These are phyloP conservation scores for Alternaria sp. DNA, from an alignment of 2,329 filamentous ascomycete species.

Conservation along the genomic window DNA sequence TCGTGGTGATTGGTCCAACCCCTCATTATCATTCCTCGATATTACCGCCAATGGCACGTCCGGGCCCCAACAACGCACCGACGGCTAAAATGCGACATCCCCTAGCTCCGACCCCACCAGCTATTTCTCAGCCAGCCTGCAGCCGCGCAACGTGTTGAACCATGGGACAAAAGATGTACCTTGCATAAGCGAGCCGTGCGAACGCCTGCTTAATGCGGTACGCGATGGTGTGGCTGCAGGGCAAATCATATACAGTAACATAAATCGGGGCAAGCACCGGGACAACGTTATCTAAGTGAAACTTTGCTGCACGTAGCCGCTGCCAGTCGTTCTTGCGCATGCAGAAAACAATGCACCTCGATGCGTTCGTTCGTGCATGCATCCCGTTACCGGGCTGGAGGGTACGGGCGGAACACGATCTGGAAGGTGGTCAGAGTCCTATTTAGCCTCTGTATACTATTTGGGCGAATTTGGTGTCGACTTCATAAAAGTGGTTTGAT, in stretches of 20 bases:
- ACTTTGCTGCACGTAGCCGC: background rate
- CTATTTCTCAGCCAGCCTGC: background rate
- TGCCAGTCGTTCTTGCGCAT: background rate
- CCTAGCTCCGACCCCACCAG: background rate
- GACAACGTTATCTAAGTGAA: background rate
- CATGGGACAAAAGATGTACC: conserved; percentile 2
- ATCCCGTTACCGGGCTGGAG: conserved; percentile 1
- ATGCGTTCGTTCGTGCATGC: background rate
- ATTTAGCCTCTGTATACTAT: background rate
- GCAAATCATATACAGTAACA: background rate
- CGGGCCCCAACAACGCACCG: background rate
- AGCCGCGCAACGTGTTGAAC: background rate
- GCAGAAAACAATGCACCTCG: background rate
- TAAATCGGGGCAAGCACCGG: background rate
- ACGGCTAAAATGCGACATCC: background rate
- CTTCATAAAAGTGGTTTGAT: background rate
- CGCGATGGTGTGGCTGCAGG: background rate
- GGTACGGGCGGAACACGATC: background rate
- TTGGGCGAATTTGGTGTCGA: background rate
- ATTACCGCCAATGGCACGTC: background rate
- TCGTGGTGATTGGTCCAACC: background rate
- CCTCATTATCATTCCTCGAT: background rate
- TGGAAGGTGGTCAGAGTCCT: background rate
- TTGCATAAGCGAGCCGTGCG: conserved; percentile 15
- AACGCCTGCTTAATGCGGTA: background rate